Evolutionary conservation across 1,284 basidiomycete species (phyloP).

Genomic region (Ustilago cynodontis): DNA sequence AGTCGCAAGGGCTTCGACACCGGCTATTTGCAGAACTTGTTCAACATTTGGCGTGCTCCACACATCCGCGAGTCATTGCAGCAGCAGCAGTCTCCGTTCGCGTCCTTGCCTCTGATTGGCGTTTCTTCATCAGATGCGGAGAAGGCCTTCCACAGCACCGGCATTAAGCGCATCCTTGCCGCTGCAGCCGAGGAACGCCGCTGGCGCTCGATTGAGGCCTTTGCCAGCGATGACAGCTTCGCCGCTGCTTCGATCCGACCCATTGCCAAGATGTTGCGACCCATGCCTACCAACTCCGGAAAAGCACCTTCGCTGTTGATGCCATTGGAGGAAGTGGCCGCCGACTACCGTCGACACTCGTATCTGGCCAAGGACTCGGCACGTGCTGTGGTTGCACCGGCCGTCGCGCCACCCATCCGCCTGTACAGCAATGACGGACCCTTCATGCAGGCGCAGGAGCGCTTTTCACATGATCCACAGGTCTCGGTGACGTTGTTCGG

Average conservation of each 20-base stretch:
- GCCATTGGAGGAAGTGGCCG: conserved; percentile 77
- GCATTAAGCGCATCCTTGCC: conserved; percentile 73
- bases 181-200: conserved; percentile 66
- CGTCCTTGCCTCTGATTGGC: conserved; percentile 81
- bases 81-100: conserved; percentile 76
- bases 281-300: conserved; percentile 61
- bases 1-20: conserved; percentile 76
- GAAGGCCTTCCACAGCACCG: conserved; percentile 75
- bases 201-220: conserved; percentile 48
- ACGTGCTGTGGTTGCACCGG: conserved; percentile 84
- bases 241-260: conserved; percentile 71
- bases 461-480: conserved; percentile 73
- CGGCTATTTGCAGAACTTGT: conserved; percentile 78
- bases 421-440: conserved; percentile 82
- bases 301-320: conserved; percentile 72
- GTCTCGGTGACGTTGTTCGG: conserved; percentile 87
- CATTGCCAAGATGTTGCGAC: conserved; percentile 69
- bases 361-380: conserved; percentile 83
- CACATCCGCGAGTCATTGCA: conserved; percentile 82
- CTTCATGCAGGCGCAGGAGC: conserved; percentile 81
- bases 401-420: conserved; percentile 84
- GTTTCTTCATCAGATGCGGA: conserved; percentile 77
- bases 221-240: conserved; percentile 75
- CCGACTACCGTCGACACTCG: conserved; percentile 78
- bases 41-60: conserved; percentile 91